Percentiles rank a stretch among this genome's conserved stretches.
phyloP scores from a whole-genome alignment of 306 rosid species.

The Pachyrhizus erosus region DNA sequence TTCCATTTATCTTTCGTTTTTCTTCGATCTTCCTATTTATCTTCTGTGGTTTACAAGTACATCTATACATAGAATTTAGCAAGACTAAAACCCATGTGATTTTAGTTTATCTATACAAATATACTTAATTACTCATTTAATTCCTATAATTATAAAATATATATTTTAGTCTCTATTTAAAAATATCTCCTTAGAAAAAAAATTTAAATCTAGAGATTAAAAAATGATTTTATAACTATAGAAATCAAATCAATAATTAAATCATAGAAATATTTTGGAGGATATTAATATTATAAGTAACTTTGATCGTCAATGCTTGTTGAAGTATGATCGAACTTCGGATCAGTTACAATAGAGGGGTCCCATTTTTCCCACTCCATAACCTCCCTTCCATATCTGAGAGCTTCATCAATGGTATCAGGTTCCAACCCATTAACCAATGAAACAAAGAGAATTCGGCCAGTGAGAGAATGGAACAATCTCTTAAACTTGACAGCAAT shows the following conservation, averaged over 20 bases:
- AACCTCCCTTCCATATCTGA: conserved; percentile 78
- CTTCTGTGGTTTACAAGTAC: background rate
- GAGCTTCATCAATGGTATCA: conserved; percentile 72
- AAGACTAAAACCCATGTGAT: background rate
- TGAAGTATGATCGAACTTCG: conserved; percentile 51
- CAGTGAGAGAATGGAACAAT: conserved; percentile 55
- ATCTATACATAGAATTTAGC: conserved; percentile 36
- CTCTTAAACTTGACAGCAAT: conserved; percentile 79
- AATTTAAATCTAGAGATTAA: no score
- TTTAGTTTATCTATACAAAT: no score
- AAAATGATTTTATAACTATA: no score
- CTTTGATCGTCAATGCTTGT: conserved; percentile 60
- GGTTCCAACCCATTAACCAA: conserved; percentile 67
- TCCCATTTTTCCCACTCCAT: conserved; percentile 64
- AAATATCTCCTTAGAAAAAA: no score
- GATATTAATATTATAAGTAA: conserved; percentile 26
- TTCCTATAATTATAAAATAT: no score
- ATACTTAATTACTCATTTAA: no score
- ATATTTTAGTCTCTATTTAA: no score
- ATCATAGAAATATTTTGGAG: conserved; percentile 22
- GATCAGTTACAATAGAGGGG: conserved; percentile 47
- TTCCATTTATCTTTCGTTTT: background rate
- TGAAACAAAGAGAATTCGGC: conserved; percentile 70
- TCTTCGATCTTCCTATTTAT: background rate
- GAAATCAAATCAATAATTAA: no score